Evolutionary conservation across 192 early-diverging fungal species (phyloP), one percentile per base, ranked within the genome.

Genomic region (Dissophora globulifera): DNA sequence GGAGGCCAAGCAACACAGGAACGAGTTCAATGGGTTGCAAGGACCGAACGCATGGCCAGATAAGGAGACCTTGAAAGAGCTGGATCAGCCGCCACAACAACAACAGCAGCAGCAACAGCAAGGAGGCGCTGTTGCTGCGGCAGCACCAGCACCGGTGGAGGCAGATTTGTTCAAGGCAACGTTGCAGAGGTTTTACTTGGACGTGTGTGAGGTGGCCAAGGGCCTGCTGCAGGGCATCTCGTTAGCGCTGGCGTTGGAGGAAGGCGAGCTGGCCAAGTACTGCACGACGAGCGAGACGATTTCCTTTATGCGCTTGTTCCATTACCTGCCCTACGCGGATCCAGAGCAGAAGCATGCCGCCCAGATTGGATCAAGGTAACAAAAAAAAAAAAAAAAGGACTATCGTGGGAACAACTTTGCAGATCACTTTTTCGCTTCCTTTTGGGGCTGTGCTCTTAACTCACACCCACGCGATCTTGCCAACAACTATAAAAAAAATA

Each of bases 251-350:
- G 72, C 35, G 17, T 52, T 76, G 45, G 58, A 61, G 15, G 72
- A 76, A 46, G 32, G 57, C 12, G 71, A 83, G 32, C 33, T 85
- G 31, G 48, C 63, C 22, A 49, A 61, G 31, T 65, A 67, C 54
- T 80, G 75, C 41, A 47, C 60, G 15, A 64, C 70, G 13, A 75
- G 84, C 47, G 84, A 85, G 41, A 82, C 84, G 16, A 87, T 87
- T 40, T 79, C 79, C 4, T 56, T 88, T 46, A 86, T 87, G 83
- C 72, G 87, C 17, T 33, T 87, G 17, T 88, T 90, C 61, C 69
- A 78, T 43, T 88, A 88, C 50, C 82, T 81, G 26, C 87, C 84
- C 13, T 78, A 80, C 53, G 46, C 42, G 2, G 66, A 82, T 22
- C 62, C 42, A 7, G 66, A 79, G 26, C 62, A 62, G 33, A 33